These are phyloP conservation scores for Spinacia oleracea DNA, from an alignment of 179 eudicot genomes.

Conservation along the genomic window DNA sequence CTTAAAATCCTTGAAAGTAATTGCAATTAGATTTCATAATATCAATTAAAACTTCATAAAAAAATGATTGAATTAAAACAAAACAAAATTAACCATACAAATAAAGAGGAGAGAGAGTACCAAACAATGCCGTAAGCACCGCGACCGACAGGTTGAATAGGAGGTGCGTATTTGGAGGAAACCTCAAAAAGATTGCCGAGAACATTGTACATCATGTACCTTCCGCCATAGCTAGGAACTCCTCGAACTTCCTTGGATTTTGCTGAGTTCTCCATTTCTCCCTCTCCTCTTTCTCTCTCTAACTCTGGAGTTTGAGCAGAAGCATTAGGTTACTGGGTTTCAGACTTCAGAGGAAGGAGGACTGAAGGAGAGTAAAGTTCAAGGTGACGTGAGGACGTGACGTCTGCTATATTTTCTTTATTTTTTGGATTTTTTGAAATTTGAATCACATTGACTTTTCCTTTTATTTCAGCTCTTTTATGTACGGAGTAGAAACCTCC, in stretches of 20 bases:
- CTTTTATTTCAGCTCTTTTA: too few relatives aligned
- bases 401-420: too few relatives aligned
- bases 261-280: slow-evolving; percentile 19
- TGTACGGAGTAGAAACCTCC: too few relatives aligned
- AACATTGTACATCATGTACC: slow-evolving; percentile 57
- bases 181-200: slow-evolving; percentile 74
- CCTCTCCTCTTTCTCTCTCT: too few relatives aligned
- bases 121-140: slow-evolving; percentile 97
- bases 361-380: too few relatives aligned
- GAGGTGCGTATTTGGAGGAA: slow-evolving; percentile 71
- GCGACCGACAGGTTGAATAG: slow-evolving; percentile 82
- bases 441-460: not conserved
- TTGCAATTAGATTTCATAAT: not conserved
- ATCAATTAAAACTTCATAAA: not conserved
- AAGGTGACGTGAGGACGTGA: too few relatives aligned
- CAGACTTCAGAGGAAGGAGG: too few relatives aligned
- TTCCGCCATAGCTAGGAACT: slow-evolving; percentile 55
- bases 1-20: not conserved
- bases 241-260: slow-evolving; percentile 33
- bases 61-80: not conserved
- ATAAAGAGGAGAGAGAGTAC: slow-evolving; percentile 29
- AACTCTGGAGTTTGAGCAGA: too few relatives aligned
- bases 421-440: not conserved
- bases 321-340: too few relatives aligned
- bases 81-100: not conserved